These are phyloP conservation scores for Laguncularia racemosa DNA, from an alignment of 345 rosid species.

Conservation along the genomic window DNA sequence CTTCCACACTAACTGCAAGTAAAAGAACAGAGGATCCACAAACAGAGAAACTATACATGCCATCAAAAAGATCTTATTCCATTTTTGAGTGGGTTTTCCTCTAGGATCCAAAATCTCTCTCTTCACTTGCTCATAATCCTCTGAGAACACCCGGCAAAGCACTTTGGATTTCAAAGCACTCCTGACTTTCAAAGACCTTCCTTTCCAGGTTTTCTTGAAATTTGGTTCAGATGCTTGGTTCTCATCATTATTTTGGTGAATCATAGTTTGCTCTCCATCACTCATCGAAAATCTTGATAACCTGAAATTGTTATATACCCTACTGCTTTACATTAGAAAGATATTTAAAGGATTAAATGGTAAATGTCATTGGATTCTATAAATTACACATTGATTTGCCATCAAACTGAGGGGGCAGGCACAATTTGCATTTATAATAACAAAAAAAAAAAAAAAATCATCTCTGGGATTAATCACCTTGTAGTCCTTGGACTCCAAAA, in stretches of 20 bases:
- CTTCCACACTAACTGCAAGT: constrained; percentile 24
- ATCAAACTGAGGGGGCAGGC: too few relatives aligned
- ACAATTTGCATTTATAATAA: too few relatives aligned
- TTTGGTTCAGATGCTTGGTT: constrained; percentile 15
- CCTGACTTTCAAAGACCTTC: constrained; percentile 5
- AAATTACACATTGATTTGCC: too few relatives aligned
- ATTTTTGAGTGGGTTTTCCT: constrained; percentile 23
- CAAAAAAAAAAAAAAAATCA: too few relatives aligned
- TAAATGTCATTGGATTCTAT: too few relatives aligned
- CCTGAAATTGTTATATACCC: constrained; percentile 8
- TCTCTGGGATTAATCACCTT: too few relatives aligned
- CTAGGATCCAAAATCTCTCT: constrained; percentile 33
- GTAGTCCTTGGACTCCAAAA: too few relatives aligned
- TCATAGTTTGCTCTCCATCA: background rate
- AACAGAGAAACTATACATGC: constrained; percentile 32
- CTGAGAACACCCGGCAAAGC: constrained; percentile 14
- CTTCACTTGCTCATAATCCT: constrained; percentile 16
- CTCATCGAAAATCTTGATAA: constrained; percentile 4
- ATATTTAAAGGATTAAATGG: too few relatives aligned
- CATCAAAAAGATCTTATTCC: constrained; percentile 35
- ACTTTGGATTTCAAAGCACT: constrained; percentile 9
- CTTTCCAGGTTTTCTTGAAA: constrained; percentile 18
- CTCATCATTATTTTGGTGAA: background rate
- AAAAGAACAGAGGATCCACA: constrained; percentile 37
- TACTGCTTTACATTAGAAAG: background rate